Evolutionary conservation across 176 grass and related monocot genomes (phyloP).

Genomic region (Phoenix roebelenii): DNA sequence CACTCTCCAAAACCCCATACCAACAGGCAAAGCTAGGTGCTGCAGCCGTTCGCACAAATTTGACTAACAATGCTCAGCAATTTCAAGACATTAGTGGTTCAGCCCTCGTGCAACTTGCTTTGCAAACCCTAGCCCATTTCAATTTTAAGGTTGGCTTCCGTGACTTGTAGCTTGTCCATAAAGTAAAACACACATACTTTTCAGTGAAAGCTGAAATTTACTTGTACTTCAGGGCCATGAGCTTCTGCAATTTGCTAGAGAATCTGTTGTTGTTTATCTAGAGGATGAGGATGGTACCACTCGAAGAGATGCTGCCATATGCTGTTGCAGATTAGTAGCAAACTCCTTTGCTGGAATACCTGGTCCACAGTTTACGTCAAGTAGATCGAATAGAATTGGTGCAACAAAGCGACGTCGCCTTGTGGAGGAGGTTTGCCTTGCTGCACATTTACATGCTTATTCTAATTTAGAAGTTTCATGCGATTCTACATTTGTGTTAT

Average conservation of each 20-base stretch:
- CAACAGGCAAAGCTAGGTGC: conserved; percentile 29
- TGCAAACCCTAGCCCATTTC: conserved; percentile 72
- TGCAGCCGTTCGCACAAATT: conserved; percentile 37
- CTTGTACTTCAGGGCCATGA: conserved; percentile 81
- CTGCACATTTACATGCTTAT: too few species aligned
- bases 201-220: conserved; percentile 8
- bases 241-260: conserved; percentile 86
- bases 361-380: conserved; percentile 61
- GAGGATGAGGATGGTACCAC: conserved; percentile 90
- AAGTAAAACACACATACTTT: not conserved
- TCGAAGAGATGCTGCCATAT: conserved; percentile 72
- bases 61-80: conserved; percentile 48
- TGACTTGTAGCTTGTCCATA: conserved; percentile 3
- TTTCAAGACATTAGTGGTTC: conserved; percentile 56
- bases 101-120: conserved; percentile 71
- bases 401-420: conserved; percentile 63
- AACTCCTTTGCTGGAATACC: conserved; percentile 67
- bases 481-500: too few species aligned
- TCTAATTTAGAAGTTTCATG: too few species aligned
- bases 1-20: conserved; percentile 63
- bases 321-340: conserved; percentile 82
- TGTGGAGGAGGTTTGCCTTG: conserved; percentile 68
- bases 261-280: conserved; percentile 79
- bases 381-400: conserved; percentile 71
- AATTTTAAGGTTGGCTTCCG: conserved; percentile 68